Conservation (phyloP, 2,329 filamentous ascomycete genomes). For the Teratosphaeria destructans region DNA sequence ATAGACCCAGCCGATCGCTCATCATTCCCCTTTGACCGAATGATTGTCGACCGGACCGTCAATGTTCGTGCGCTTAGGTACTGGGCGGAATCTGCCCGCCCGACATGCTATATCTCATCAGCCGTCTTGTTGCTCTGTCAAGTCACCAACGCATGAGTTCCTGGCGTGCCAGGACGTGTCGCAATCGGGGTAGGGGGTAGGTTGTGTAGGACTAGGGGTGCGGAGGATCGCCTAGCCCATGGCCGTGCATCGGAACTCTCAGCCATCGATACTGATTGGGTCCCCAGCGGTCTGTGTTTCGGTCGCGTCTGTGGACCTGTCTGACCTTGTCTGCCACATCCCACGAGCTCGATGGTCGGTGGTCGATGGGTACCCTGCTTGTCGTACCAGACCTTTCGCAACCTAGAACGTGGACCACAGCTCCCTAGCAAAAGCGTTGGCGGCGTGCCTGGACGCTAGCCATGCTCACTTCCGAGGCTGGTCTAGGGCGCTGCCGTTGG, state of each 20-base stretch:
- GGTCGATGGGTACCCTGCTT: not conserved
- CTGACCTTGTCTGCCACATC: not conserved
- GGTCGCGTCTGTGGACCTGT: not conserved
- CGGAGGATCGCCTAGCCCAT: not conserved
- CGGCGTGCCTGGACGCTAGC: not conserved
- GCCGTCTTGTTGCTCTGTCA: not conserved
- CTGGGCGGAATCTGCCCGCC: not conserved
- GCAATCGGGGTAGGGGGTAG: not conserved
- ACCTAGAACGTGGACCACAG: not conserved
- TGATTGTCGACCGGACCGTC: not conserved
- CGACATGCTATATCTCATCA: not conserved
- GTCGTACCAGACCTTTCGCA: slow-evolving; percentile 1
- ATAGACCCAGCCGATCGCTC: not conserved
- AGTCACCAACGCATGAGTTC: not conserved
- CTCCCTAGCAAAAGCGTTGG: not conserved
- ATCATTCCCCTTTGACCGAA: not conserved
- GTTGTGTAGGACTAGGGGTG: not conserved
- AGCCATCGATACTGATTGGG: not conserved
- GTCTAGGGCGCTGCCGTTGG: not conserved
- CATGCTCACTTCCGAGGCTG: not conserved
- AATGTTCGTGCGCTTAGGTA: not conserved
- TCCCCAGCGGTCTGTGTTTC: slow-evolving; percentile 2
- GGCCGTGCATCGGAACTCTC: not conserved
- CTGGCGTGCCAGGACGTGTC: not conserved
- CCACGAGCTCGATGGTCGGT: not conserved